Evolutionary conservation across 148 eudicot species (phyloP), one percentile per base, ranked within the genome.

Genomic region (Selenicereus undatus): DNA sequence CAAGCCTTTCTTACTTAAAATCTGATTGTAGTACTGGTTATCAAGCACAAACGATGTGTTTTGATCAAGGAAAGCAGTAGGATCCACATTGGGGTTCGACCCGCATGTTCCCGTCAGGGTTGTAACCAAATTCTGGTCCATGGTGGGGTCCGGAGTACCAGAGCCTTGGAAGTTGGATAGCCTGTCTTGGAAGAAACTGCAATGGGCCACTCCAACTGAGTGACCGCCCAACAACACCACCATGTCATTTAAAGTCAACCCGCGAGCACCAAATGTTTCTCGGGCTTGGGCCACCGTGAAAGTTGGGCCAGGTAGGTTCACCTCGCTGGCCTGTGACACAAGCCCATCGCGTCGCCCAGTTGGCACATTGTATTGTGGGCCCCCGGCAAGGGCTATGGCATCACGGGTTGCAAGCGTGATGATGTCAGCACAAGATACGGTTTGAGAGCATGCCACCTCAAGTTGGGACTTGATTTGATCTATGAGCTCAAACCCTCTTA

Each of bases 51-150:
- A 82, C 5, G 88, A 77, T 2, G 88, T 82, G 76, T 65, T 80
- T 45, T 80, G 85, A 79, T 86, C 88, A 30, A 85, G 51, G 32
- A 85, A 85, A 13, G 35, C 83, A 24, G 83, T 76, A n/a, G 73
- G 85, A 62, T 85, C 86, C 58, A 68, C 60, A 18, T 73, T 60
- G 3, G 65, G 66, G 10, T 68, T 70, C 4, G 80, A 68, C 22
- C 83, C 80, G 17, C 83, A 81, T 2, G 36, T 36, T 16, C 52
- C 69, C 39, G 39, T 69, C 1, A 81, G 69, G 22, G 27, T 70
- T 0, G 42, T 56, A 5, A 52, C 60, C 42, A 52, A 66, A 71
- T 39, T 68, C 6, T 26, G 79, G 18, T 81, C 80, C 80, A 81
- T 76, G 21, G 11, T 76, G 11, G 76, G 83, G 72, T 83, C 85